These are phyloP conservation scores for Puccinia triticina DNA, from an alignment of 1,284 basidiomycete genomes.

Conservation along the genomic window DNA sequence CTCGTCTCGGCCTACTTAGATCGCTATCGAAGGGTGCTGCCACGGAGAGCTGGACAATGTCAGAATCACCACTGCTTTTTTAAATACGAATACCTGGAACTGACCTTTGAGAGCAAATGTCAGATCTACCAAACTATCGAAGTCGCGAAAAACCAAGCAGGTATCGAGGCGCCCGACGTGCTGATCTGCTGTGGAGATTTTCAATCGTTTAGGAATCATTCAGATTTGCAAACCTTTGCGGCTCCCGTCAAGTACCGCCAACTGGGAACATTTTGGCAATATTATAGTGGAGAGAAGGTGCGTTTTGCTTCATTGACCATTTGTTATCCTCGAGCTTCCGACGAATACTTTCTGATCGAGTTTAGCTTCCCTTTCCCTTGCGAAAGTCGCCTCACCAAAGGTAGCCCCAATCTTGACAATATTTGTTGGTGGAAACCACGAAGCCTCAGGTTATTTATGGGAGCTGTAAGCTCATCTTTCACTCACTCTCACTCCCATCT, in stretches of 20 bases:
- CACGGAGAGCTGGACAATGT: slow-evolving; percentile 67
- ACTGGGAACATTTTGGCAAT: slow-evolving; percentile 78
- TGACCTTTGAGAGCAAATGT: not conserved
- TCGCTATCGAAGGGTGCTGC: slow-evolving; percentile 92
- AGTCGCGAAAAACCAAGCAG: slow-evolving; percentile 68
- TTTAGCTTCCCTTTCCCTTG: slow-evolving; percentile 12
- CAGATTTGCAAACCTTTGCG: slow-evolving; percentile 85
- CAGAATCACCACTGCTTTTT: not conserved
- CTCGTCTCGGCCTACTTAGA: slow-evolving; percentile 62
- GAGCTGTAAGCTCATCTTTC: slow-evolving; percentile 71
- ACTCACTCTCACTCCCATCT: not conserved
- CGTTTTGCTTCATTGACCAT: not conserved
- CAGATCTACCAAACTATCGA: slow-evolving; percentile 78
- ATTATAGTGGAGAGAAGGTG: slow-evolving; percentile 78
- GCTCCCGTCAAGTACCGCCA: slow-evolving; percentile 85
- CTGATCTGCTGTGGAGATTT: slow-evolving; percentile 90
- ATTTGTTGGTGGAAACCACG: slow-evolving; percentile 97
- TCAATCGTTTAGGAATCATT: slow-evolving; percentile 77
- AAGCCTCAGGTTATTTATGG: slow-evolving; percentile 95
- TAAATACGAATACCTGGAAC: not conserved
- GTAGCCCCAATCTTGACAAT: slow-evolving; percentile 83
- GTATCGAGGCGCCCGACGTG: slow-evolving; percentile 76
- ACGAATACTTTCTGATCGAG: slow-evolving; percentile 37
- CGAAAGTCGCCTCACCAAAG: slow-evolving; percentile 49
- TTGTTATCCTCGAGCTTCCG: not conserved